phyloP scores from a whole-genome alignment of 1,284 basidiomycete species.

The Cerioporus squamosus region DNA sequence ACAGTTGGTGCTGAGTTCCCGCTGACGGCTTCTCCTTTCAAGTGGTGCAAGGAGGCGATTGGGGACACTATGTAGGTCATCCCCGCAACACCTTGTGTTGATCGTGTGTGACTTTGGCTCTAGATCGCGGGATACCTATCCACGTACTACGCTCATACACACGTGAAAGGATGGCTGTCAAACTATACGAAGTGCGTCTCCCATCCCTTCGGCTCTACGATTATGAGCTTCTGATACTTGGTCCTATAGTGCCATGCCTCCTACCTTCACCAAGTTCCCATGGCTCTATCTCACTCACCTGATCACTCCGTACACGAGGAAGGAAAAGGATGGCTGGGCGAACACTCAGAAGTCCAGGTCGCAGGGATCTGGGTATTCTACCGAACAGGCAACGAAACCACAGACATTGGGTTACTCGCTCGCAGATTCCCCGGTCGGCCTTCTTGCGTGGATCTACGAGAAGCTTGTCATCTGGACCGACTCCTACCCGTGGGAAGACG shows the following conservation, averaged over 20 bases:
- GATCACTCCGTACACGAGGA: slow-evolving; percentile 1
- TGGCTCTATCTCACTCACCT: slow-evolving; percentile 7
- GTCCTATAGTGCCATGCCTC: background rate
- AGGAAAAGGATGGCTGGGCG: background rate
- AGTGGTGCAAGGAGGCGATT: slow-evolving; percentile 54
- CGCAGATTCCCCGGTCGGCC: slow-evolving; percentile 58
- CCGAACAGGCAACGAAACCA: slow-evolving; percentile 38
- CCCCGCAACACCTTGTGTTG: slow-evolving; percentile 21
- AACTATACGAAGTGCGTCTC: slow-evolving; percentile 9
- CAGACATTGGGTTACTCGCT: slow-evolving; percentile 50
- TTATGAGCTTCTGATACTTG: background rate
- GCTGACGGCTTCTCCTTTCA: background rate
- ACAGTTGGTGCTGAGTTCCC: background rate
- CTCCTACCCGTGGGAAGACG: slow-evolving; percentile 53
- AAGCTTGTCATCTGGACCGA: slow-evolving; percentile 60
- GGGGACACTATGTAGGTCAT: slow-evolving; percentile 43
- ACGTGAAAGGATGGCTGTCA: slow-evolving; percentile 15
- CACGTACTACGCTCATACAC: slow-evolving; percentile 8
- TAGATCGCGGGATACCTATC: slow-evolving; percentile 12
- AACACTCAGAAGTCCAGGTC: background rate
- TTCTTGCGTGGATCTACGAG: slow-evolving; percentile 67
- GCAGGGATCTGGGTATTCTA: slow-evolving; percentile 35
- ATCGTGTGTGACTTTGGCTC: slow-evolving; percentile 14
- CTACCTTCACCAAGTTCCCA: background rate
- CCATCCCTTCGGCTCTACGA: too few relatives aligned